Conservation (phyloP, 345 rosid genomes). For the Melastoma malabathricum region DNA sequence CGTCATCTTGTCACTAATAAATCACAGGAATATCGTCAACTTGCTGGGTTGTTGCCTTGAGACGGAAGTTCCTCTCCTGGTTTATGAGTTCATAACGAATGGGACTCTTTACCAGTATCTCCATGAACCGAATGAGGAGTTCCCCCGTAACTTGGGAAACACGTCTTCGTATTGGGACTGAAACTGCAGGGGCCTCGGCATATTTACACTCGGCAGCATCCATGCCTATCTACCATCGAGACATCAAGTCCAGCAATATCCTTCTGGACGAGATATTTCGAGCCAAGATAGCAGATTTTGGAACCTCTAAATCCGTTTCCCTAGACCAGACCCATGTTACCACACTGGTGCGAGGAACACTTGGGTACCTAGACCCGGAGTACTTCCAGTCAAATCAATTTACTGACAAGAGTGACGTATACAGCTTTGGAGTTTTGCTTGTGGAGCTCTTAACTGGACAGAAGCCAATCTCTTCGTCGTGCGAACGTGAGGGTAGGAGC, state of each 20-base stretch:
- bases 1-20: not conserved
- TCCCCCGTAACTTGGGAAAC: not conserved
- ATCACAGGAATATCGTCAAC: conserved; percentile 8
- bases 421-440: conserved; percentile 16
- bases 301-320: conserved; percentile 10
- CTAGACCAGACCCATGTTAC: conserved; percentile 13
- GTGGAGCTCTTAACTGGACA: conserved; percentile 7
- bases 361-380: conserved; percentile 13
- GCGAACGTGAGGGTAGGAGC: not conserved
- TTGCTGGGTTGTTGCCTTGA: conserved; percentile 8
- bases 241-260: conserved; percentile 10
- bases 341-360: conserved; percentile 12
- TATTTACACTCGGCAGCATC: conserved; percentile 10
- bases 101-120: conserved; percentile 9
- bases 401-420: conserved; percentile 6
- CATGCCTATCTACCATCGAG: conserved; percentile 9
- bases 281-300: conserved; percentile 13
- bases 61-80: conserved; percentile 1
- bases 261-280: conserved; percentile 10
- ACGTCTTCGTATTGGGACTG: conserved; percentile 10
- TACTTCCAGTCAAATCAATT: conserved; percentile 11
- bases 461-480: conserved; percentile 5
- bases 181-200: conserved; percentile 8
- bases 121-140: not conserved
- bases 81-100: conserved; percentile 10